These are phyloP conservation scores for Nicotiana otophora DNA, from an alignment of 257 asterid genomes.

Conservation along the genomic window DNA sequence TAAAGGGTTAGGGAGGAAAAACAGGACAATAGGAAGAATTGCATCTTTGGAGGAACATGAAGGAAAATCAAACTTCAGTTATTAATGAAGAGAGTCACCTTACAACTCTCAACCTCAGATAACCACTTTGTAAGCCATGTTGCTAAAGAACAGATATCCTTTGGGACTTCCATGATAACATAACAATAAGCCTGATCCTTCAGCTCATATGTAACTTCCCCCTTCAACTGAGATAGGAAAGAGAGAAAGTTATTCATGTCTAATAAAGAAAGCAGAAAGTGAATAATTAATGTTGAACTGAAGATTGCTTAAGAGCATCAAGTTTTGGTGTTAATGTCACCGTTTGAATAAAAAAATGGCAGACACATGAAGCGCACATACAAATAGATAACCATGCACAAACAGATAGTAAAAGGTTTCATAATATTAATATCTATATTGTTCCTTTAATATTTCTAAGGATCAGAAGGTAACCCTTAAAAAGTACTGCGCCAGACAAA, in stretches of 20 bases:
- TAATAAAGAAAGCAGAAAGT: background rate
- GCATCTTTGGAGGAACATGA: background rate
- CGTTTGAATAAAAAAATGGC: background rate
- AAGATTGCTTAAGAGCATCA: background rate
- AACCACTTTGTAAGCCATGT: slow-evolving; percentile 69
- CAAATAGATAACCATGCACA: background rate
- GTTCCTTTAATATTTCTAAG: background rate
- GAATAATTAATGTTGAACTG: background rate
- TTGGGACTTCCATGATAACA: slow-evolving; percentile 47
- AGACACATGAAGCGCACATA: background rate
- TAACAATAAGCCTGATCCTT: slow-evolving; percentile 91
- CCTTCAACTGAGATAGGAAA: slow-evolving; percentile 54
- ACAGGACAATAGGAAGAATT: background rate
- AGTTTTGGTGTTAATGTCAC: slow-evolving; percentile 1
- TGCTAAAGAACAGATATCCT: slow-evolving; percentile 75
- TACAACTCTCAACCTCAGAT: slow-evolving; percentile 75
- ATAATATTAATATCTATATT: background rate
- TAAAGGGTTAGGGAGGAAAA: background rate
- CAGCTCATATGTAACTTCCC: slow-evolving; percentile 82
- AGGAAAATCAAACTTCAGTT: background rate
- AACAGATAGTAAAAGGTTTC: background rate
- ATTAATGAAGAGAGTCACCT: slow-evolving; percentile 46
- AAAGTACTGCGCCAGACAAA: background rate
- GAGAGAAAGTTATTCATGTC: background rate
- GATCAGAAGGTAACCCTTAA: background rate